A percentile compares a stretch with the other conserved stretches of the same genome.
Evolutionary conservation across 2,329 filamentous ascomycete genomes (phyloP).

Genomic region (Microdochium nivale): DNA sequence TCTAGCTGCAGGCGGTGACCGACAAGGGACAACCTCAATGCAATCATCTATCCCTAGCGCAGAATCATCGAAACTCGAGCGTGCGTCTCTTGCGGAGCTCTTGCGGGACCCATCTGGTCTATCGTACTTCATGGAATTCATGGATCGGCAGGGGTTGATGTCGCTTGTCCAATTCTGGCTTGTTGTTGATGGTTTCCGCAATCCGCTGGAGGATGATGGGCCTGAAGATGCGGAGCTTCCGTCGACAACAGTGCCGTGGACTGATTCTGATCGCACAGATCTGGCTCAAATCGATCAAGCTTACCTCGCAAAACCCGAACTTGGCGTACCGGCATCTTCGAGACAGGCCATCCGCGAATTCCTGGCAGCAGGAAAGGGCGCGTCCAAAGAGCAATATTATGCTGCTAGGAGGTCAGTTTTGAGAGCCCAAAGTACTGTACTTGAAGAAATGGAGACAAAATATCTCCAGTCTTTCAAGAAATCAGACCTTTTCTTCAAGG

Average conservation of each 20-base stretch:
- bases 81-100: conserved; percentile 73
- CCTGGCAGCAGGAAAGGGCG: conserved; percentile 65
- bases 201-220: conserved; percentile 77
- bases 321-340: conserved; percentile 65
- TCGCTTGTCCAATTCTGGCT: conserved; percentile 95
- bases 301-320: conserved; percentile 74
- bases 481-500: conserved; percentile 94
- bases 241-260: conserved; percentile 60
- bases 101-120: conserved; percentile 82
- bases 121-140: conserved; percentile 99
- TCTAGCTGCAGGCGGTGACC: conserved; percentile 60
- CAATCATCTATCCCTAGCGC: conserved; percentile 18
- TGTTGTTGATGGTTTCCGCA: conserved; percentile 92
- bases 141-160: conserved; percentile 87
- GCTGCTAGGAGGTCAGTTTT: conserved; percentile 74
- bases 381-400: conserved; percentile 74
- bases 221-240: conserved; percentile 60
- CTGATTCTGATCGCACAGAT: conserved; percentile 75
- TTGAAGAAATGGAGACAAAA: conserved; percentile 74
- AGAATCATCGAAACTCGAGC: conserved; percentile 58
- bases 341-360: conserved; percentile 68
- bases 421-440: conserved; percentile 69
- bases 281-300: conserved; percentile 86
- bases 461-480: conserved; percentile 83
- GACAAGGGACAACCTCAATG: conserved; percentile 21